Percentiles rank a stretch among this genome's conserved stretches.
Evolutionary conservation across 345 rosid species (phyloP).

Genomic region (Syzygium aromaticum): DNA sequence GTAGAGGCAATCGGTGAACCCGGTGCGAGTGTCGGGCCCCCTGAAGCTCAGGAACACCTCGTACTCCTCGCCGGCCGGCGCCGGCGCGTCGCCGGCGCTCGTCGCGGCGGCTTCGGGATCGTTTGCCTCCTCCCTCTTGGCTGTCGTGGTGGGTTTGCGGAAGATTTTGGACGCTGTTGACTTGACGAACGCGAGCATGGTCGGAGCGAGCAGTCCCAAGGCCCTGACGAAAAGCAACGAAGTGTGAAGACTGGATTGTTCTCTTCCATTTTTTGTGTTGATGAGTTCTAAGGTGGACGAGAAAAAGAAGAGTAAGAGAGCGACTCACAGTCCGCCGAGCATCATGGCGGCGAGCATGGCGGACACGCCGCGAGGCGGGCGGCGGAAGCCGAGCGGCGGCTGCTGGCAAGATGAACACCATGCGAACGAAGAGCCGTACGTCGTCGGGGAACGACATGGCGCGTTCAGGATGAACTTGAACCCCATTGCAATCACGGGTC

Average conservation of each 20-base stretch:
- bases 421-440: background rate
- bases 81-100: background rate
- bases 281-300: background rate
- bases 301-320: background rate
- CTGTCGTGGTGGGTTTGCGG: background rate
- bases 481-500: background rate
- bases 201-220: background rate
- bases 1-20: background rate
- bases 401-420: background rate
- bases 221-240: background rate
- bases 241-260: background rate
- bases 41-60: constrained; percentile 1
- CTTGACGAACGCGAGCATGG: background rate
- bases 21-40: background rate
- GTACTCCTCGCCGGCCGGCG: background rate
- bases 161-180: background rate
- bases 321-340: background rate
- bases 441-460: background rate
- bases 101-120: background rate
- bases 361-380: background rate
- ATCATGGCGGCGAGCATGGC: background rate
- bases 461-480: background rate
- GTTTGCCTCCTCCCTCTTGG: background rate
- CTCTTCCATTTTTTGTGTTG: background rate
- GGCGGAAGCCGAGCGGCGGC: background rate